phyloP scores from a whole-genome alignment of 371 early-diverging fungal species.

The Mucor irregularis region DNA sequence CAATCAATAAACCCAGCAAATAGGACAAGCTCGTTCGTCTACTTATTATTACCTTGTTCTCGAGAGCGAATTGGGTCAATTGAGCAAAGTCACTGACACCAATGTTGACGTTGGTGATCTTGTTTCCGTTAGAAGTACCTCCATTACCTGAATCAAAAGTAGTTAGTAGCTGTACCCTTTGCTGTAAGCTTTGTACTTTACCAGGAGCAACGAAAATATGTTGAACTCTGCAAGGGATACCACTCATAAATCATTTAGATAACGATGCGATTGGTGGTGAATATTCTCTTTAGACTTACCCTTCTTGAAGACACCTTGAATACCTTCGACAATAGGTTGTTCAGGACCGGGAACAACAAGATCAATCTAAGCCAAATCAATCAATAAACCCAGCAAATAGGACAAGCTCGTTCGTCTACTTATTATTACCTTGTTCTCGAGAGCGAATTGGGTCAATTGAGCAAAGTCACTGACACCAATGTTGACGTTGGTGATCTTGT shows the following conservation, averaged over 20 bases:
- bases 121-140: conserved; percentile 77
- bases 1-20: too few species aligned
- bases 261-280: background rate
- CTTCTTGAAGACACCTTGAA: conserved; percentile 79
- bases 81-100: conserved; percentile 72
- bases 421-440: conserved; percentile 70
- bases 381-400: too few species aligned
- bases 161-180: background rate
- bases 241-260: conserved; percentile 39
- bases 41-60: conserved; percentile 73
- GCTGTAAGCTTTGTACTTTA: too few species aligned
- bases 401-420: background rate
- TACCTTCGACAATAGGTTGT: conserved; percentile 94
- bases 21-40: background rate
- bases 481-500: conserved; percentile 80
- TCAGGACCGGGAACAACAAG: conserved; percentile 97
- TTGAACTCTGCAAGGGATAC: conserved; percentile 78
- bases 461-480: conserved; percentile 76
- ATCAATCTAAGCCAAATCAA: conserved; percentile 43
- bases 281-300: conserved; percentile 42
- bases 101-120: conserved; percentile 82
- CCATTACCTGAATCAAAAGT: conserved; percentile 77
- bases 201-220: background rate
- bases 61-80: conserved; percentile 77
- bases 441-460: conserved; percentile 78